These are phyloP conservation scores for Ogataea nonfermentans DNA, from an alignment of 805 yeast species.

Conservation along the genomic window DNA sequence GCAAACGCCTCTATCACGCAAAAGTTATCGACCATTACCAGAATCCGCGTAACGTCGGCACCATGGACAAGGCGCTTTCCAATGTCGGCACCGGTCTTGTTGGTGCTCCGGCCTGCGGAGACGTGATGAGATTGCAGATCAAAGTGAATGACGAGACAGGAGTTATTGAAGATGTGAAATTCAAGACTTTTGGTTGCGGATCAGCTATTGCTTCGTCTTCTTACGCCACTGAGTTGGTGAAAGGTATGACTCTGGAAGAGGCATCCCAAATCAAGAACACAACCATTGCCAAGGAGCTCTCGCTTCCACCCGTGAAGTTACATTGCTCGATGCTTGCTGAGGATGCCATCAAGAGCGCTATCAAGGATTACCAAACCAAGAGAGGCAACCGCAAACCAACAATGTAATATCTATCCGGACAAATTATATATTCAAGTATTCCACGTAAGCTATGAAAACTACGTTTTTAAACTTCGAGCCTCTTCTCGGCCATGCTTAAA, in stretches of 20 bases:
- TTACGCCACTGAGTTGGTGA: constrained; percentile 90
- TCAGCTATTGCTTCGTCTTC: constrained; percentile 96
- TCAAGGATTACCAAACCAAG: constrained; percentile 90
- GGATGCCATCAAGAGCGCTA: constrained; percentile 97
- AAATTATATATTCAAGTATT: neutral
- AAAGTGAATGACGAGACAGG: constrained; percentile 90
- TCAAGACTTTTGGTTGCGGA: constrained; percentile 99
- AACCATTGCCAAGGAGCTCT: constrained; percentile 88
- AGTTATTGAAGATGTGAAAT: constrained; percentile 88
- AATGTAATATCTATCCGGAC: constrained; percentile 25
- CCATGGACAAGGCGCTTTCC: constrained; percentile 70
- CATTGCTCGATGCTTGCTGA: constrained; percentile 99
- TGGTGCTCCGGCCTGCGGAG: constrained; percentile 99
- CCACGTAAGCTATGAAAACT: neutral
- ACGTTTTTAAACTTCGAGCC: constrained; percentile 13
- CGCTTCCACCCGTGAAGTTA: constrained; percentile 94
- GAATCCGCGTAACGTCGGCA: constrained; percentile 96
- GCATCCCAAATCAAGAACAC: constrained; percentile 92
- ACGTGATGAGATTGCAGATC: constrained; percentile 96
- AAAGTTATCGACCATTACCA: constrained; percentile 95
- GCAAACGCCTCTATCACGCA: constrained; percentile 65
- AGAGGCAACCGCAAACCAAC: constrained; percentile 54
- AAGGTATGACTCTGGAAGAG: constrained; percentile 92
- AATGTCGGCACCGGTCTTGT: constrained; percentile 96
- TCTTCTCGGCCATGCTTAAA: constrained; percentile 45